Percentiles rank a stretch among this genome's conserved stretches.
phyloP scores from a whole-genome alignment of 768 basidiomycete genomes.

The Boletellus emodensis region DNA sequence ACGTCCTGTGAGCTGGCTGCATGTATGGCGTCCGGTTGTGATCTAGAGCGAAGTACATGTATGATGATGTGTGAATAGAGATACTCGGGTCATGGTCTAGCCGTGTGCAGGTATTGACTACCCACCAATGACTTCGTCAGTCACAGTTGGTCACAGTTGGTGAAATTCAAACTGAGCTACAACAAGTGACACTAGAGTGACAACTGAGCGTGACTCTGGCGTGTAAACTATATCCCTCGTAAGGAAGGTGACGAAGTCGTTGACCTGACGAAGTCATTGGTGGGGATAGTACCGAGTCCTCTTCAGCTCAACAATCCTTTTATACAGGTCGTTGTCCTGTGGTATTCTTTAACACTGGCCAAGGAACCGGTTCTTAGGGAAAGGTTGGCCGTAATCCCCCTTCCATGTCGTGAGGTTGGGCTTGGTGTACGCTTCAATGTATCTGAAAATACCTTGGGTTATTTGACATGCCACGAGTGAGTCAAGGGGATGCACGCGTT shows the following conservation, averaged over 20 bases:
- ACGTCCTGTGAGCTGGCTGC: neutral
- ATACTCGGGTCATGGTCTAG: neutral
- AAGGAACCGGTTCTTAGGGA: conserved; percentile 51
- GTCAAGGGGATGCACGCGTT: conserved; percentile 39
- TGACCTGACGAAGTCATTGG: too few species aligned
- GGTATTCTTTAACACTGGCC: conserved; percentile 35
- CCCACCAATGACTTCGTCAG: too few species aligned
- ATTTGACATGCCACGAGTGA: neutral
- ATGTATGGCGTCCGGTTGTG: neutral
- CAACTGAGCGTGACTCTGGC: too few species aligned
- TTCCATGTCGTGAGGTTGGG: conserved; percentile 43
- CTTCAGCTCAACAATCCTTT: neutral
- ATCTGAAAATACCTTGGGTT: conserved; percentile 32
- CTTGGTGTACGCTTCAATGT: conserved; percentile 69
- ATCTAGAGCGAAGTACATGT: neutral
- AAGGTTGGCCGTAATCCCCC: conserved; percentile 41
- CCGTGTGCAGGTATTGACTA: neutral
- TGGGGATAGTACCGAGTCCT: neutral
- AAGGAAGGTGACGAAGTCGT: too few species aligned
- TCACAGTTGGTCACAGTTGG: too few species aligned
- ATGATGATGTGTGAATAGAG: neutral
- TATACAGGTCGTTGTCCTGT: neutral
- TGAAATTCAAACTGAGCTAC: too few species aligned
- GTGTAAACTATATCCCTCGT: too few species aligned
- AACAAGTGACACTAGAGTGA: too few species aligned